Evolutionary conservation across 352 stramenopile species (phyloP), one percentile per base, ranked within the genome.

Genomic region (Pythium aphanidermatum): DNA sequence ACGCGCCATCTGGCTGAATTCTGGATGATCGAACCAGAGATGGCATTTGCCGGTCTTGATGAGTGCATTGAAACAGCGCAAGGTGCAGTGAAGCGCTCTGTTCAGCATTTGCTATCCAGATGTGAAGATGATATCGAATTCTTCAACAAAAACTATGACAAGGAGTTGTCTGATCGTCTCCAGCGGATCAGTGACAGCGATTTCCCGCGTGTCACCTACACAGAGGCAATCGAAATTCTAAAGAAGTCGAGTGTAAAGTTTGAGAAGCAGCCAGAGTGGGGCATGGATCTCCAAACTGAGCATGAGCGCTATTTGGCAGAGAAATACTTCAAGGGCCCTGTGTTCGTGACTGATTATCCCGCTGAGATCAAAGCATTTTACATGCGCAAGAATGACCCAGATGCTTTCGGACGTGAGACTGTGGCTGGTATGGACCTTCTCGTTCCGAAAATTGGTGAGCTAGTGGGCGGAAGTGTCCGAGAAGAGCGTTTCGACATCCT

Each of bases 301-400:
- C 95, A 98, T 49, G 96, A 99, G 59, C 78, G 95, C 6, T 98
- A 89, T 69, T 65, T 98, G 20, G 87, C 92, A 5, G 95, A 98
- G 62, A 74, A 75, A 36, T 72, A 83, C 27, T 68, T 86, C 37
- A 56, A 46, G 20, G 77, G 71, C 0, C 74, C 77, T 2, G 92
- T 98, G 7, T 99, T 99, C 63, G 94, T 99, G 50, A 98, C 97
- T 37, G 93, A 99, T 57, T 99, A 99, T 65, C 96, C 97, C 2
- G 95, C 92, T 11, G 76, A 81, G 9, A 98, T 99, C 56, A 99
- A 99, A 73, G 93, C 96, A 6, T 99, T 99, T 61, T 99, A 99
- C 77, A 99, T 99, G 97, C 80, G 95, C 35, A 86, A 96, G 56
- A 99, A 99, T 63, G 78, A 96, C 34, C 49, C 55, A 0, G 70